Evolutionary conservation across 306 rosid species (phyloP).

Genomic region (Macrotyloma uniflorum): DNA sequence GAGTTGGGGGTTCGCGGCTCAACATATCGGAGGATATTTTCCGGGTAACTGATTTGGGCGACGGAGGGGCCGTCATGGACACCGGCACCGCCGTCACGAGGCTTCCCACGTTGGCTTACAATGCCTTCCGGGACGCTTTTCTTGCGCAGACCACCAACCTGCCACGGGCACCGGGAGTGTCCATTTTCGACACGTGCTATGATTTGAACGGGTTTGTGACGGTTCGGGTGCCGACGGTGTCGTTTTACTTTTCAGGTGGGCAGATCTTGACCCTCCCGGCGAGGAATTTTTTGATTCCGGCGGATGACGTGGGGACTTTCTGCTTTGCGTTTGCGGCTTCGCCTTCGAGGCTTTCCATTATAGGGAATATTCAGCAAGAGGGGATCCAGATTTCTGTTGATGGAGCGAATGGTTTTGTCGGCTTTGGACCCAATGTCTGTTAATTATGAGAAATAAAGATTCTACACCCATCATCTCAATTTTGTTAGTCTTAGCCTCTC

Average conservation of each 20-base stretch:
- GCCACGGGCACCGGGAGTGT: slow-evolving; percentile 61
- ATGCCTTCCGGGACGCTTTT: slow-evolving; percentile 65
- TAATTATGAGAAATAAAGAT: slow-evolving; percentile 11
- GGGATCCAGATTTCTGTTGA: slow-evolving; percentile 86
- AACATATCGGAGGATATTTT: slow-evolving; percentile 61
- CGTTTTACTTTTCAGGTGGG: slow-evolving; percentile 83
- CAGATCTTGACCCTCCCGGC: slow-evolving; percentile 81
- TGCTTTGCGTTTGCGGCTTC: slow-evolving; percentile 85
- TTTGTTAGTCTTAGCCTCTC: slow-evolving; percentile 15
- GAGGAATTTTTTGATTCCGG: slow-evolving; percentile 72
- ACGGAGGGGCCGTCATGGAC: slow-evolving; percentile 90
- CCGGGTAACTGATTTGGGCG: slow-evolving; percentile 51
- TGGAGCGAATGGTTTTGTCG: slow-evolving; percentile 82
- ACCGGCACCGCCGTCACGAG: slow-evolving; percentile 93
- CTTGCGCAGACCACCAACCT: slow-evolving; percentile 64
- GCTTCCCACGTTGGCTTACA: slow-evolving; percentile 65
- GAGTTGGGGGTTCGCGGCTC: slow-evolving; percentile 71
- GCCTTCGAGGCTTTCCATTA: slow-evolving; percentile 57
- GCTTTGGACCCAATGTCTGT: slow-evolving; percentile 88
- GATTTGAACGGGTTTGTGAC: slow-evolving; percentile 69
- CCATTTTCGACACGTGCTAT: slow-evolving; percentile 87
- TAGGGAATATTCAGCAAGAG: slow-evolving; percentile 91
- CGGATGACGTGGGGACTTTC: slow-evolving; percentile 68
- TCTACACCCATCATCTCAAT: not conserved
- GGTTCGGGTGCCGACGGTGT: slow-evolving; percentile 88